Evolutionary conservation across 2,329 filamentous ascomycete species (phyloP).

Genomic region (Hypoxylon sp.): DNA sequence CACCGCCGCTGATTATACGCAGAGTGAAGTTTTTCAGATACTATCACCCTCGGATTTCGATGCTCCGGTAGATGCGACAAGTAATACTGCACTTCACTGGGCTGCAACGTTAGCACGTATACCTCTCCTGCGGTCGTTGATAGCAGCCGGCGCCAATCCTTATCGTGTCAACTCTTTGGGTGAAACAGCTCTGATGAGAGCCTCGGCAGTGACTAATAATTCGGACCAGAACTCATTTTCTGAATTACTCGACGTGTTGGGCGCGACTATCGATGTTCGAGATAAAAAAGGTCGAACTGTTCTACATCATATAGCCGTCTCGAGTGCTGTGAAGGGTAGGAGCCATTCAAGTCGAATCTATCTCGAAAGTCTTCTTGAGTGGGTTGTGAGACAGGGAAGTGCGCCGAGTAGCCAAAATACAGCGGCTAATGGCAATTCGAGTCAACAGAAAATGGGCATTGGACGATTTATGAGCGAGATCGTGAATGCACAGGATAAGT

Average conservation of each 20-base stretch:
- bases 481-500: conserved; percentile 94
- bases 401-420: conserved; percentile 67
- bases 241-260: conserved; percentile 88
- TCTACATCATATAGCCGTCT: conserved; percentile 95
- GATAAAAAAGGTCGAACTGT: conserved; percentile 93
- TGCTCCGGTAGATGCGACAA: conserved; percentile 89
- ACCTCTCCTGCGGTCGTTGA: conserved; percentile 83
- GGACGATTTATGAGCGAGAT: conserved; percentile 97
- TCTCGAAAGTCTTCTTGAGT: conserved; percentile 92
- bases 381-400: conserved; percentile 89
- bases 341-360: conserved; percentile 96
- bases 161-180: conserved; percentile 90
- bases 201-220: conserved; percentile 93
- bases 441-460: conserved; percentile 80
- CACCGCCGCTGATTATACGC: conserved; percentile 75
- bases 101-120: conserved; percentile 92
- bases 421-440: conserved; percentile 54
- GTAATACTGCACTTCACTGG: conserved; percentile 95
- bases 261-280: conserved; percentile 89
- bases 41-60: conserved; percentile 88
- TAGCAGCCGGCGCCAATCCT: conserved; percentile 87
- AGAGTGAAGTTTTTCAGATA: conserved; percentile 82
- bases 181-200: conserved; percentile 93
- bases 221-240: conserved; percentile 92
- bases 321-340: conserved; percentile 93